Evolutionary conservation across 192 early-diverging fungal genomes (phyloP), one percentile per base, ranked within the genome.

Genomic region (Linnemannia schmuckeri): DNA sequence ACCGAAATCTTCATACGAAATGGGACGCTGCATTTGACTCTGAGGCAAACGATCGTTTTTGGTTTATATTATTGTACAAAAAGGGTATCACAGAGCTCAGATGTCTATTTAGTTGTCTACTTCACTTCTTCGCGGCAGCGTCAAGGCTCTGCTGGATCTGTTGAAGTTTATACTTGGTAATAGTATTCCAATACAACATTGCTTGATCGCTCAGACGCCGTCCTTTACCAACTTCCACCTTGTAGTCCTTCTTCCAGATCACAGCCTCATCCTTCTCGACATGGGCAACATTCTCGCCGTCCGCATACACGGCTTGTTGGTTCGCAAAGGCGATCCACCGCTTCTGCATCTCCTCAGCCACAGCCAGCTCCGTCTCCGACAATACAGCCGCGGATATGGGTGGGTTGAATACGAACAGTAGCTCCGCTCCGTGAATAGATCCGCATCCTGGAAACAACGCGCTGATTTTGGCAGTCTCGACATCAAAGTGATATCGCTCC

Each of bases 251-350:
- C 12, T 30, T 70, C 40, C 38, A 49, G 44, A 78, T 38, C 6
- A 69, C 42, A 12, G 77, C 77, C 33, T 78, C 66, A 22, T 49
- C 77, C 57, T 77, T 69, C 2, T 78, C 77, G 33, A 37, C 68
- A 15, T 17, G 10, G 1, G 66, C 38, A 47, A 70, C 24, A 38
- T 42, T 42, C 12, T 49, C 47, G 30, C 35, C 18, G 27, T 68
- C 42, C 27, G 61, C 61, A 66, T 30, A 66, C 61, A 66, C 30
- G 10, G 30, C 33, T 7, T 46, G 30, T n/a, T 85, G 78, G 54
- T 79, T 79, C 6, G 78, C 79, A 57, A 86, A 80, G 30, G 33
- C 42, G 27, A 80, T 72, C 83, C 83, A 81, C 6, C 80, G 44
- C 44, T 68, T 68, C 8, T 81, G 84, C 79, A 81, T 80, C 35